Base-by-base conservation (phyloP, 1,284 basidiomycete species). In the Malassezia arunalokei region DNA sequence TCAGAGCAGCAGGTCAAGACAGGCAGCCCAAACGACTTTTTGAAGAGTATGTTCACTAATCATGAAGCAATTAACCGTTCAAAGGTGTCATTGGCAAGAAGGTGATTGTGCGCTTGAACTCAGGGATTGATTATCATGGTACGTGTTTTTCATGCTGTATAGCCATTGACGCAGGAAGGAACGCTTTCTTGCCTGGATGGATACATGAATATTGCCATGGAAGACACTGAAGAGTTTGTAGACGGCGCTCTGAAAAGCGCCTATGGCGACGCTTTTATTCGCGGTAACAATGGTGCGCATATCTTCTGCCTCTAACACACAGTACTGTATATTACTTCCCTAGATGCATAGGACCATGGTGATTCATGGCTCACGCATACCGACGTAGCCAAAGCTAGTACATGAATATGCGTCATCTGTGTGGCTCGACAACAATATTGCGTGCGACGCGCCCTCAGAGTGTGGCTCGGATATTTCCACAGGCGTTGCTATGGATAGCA, bases 101-200 rank as follows among this genome's bases (percentile, higher is more conserved):
- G 48, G 92, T 96, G 52, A 85, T 91, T 58, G 94, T 96, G 39
- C 80, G 91, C 51, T 79, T 98, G 52, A 89, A 86, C n/a, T 89
- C 86, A 38, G 94, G 94, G 1, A 85, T 98, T 11, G 91, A 96
- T 75, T 98, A 99, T 76, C 81, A 83, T 62, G 92, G 92, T 88
- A 59, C 49, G 82, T 75, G 4, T 14, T n/a, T n/a, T 9, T 11
- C 4, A 14, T 31, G 11, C 5, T 35, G 15, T 7, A 28, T 8
- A 29, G 35, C 14, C 14, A 31, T 37, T 35, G 33, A 11, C 37
- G 20, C 17, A 20, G 33, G 0, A 59, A 95, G 91, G 91, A 35
- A 79, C 90, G 1, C 77, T 98, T n/a, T 91, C 88, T 6, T 96
- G 94, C 73, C 79, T 98, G 20, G 94, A 98, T 74, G 94, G 91